Conservation (phyloP, 2,329 filamentous ascomycete genomes). For the Stemphylium lycopersici region DNA sequence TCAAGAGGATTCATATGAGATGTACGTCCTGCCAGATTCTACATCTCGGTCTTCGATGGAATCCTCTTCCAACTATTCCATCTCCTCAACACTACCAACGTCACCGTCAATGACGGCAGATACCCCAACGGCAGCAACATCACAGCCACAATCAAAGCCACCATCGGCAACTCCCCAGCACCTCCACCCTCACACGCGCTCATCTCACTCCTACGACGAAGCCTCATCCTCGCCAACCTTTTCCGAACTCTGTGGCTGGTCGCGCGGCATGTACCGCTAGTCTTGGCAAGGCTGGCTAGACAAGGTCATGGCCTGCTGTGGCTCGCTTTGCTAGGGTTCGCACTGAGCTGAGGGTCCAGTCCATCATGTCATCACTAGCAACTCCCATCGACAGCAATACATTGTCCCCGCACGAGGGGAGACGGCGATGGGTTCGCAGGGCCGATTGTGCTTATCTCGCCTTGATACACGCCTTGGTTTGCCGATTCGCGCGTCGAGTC, state of each 20-base stretch:
- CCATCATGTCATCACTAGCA: too few species aligned
- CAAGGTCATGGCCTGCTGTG: constrained; percentile 37
- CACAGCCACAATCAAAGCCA: neutral
- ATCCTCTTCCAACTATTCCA: neutral
- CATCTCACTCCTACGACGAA: constrained; percentile 42
- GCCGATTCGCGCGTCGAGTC: too few species aligned
- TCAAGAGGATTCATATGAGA: too few species aligned
- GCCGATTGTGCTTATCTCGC: too few species aligned
- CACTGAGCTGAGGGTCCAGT: too few species aligned
- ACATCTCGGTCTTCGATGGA: neutral
- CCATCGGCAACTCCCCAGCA: neutral
- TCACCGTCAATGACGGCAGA: neutral
- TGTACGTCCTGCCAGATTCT: too few species aligned
- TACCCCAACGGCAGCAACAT: constrained; percentile 12
- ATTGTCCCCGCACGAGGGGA: too few species aligned
- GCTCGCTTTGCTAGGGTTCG: constrained; percentile 8
- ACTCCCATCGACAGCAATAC: too few species aligned
- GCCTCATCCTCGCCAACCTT: constrained; percentile 34
- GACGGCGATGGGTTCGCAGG: too few species aligned
- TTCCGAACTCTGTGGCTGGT: constrained; percentile 40
- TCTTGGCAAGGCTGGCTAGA: constrained; percentile 24
- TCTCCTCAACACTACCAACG: neutral
- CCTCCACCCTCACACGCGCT: constrained; percentile 12
- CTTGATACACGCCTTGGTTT: too few species aligned
- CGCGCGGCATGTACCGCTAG: constrained; percentile 34